phyloP scores from a whole-genome alignment of 306 rosid genomes.

The Fragaria ananassa region DNA sequence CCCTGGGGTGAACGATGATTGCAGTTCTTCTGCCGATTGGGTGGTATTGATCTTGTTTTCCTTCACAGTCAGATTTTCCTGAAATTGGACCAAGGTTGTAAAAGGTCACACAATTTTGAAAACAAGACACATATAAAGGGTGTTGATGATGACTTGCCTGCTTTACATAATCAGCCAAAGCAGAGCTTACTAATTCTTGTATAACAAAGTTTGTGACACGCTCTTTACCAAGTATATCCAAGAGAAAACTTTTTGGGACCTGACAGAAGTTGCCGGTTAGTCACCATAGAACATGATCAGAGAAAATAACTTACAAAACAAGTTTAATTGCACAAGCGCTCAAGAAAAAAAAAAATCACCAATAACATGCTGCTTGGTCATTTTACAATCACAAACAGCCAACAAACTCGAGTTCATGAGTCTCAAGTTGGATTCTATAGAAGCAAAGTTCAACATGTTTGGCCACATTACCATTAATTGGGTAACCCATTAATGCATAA shows the following conservation, averaged over 20 bases:
- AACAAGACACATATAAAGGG: slow-evolving; percentile 7
- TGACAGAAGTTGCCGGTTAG: slow-evolving; percentile 11
- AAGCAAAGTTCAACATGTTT: not conserved
- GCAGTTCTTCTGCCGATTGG: slow-evolving; percentile 63
- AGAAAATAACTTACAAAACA: not conserved
- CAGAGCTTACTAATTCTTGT: slow-evolving; percentile 73
- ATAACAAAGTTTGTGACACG: slow-evolving; percentile 67
- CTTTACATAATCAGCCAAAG: slow-evolving; percentile 66
- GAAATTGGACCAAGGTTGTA: slow-evolving; percentile 21
- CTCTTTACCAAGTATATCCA: slow-evolving; percentile 68
- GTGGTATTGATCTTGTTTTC: slow-evolving; percentile 63
- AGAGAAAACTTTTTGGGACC: slow-evolving; percentile 75
- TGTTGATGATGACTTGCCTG: slow-evolving; percentile 43
- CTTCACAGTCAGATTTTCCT: slow-evolving; percentile 77
- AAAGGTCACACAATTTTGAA: not conserved
- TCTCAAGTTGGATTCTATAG: not conserved
- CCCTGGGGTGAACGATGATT: slow-evolving; percentile 54
- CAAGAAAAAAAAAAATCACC: not conserved
- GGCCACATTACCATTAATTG: not conserved
- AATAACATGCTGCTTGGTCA: not conserved
- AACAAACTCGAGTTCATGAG: not conserved
- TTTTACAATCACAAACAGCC: not conserved
- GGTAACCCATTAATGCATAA: not conserved
- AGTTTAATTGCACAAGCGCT: not conserved
- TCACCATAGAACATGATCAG: slow-evolving; percentile 2